Evolutionary conservation across 768 basidiomycete genomes (phyloP), one percentile per base, ranked within the genome.

Genomic region (Kondoa subrosea): DNA sequence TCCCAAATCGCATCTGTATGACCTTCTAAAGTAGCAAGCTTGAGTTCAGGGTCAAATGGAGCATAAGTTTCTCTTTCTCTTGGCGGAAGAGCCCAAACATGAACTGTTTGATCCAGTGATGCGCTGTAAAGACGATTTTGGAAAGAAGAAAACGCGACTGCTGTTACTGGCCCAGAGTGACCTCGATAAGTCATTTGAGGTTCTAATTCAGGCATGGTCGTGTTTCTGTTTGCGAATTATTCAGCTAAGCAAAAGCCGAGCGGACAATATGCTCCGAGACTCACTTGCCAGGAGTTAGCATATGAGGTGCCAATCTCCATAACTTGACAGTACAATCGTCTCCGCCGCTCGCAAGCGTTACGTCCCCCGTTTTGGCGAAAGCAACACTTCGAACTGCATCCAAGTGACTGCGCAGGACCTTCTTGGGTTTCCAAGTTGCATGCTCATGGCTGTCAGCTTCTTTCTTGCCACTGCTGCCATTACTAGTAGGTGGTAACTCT

Each of bases 1-100:
- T 91, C 95, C 95, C 95, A 99, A 29, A 96, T 87, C 3, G 90
- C 90, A 75, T 99, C 92, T 2, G 90, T 89, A 76, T 95, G 90
- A 2, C 92, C 91, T 32, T 92, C 85, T 31, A 97, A 82, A 71
- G 87, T 85, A 34, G 87, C 87, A 40, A 87, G 82, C 31, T 84
- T 81, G 2, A 86, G 82, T 0, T 84, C 85, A 62, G 87, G 82
- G 73, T 97, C 91, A 76, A 88, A 91, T 0, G 91, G 86, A 0
- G 88, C 87, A 77, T 96, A 99, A 17, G 91, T 89, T 65, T 89
- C 88, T 77, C 90, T 87, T 34, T 84, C 81, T 2, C 82, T 78
- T 4, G 82, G 72, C 4, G 93, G 91, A 34, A 92, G 79, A 8
- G 84, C 83, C 93, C 92, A 97, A 26, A 95, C 81, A 32, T 89